Percentiles rank a stretch among this genome's conserved stretches.
Conservation (phyloP, 768 basidiomycete genomes). For the Pholiota microspora region DNA sequence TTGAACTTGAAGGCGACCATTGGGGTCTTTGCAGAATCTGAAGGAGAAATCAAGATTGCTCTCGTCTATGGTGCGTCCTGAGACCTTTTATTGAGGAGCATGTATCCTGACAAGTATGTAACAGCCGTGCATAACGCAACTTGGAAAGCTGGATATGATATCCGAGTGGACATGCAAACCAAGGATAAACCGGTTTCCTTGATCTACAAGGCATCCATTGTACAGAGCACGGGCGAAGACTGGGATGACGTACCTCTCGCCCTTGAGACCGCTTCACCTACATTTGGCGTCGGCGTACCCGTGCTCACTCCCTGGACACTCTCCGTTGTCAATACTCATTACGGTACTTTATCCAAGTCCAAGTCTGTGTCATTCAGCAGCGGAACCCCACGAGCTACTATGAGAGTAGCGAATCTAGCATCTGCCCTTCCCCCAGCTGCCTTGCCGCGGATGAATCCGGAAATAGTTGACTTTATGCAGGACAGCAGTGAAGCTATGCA, state of each 20-base stretch:
- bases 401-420: background rate
- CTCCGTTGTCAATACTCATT: slow-evolving; percentile 18
- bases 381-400: background rate
- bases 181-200: slow-evolving; percentile 36
- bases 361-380: background rate
- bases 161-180: slow-evolving; percentile 39
- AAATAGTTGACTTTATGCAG: background rate
- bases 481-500: slow-evolving; percentile 1
- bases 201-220: slow-evolving; percentile 39
- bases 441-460: background rate
- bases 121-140: slow-evolving; percentile 34
- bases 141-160: slow-evolving; percentile 41
- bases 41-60: slow-evolving; percentile 35
- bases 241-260: slow-evolving; percentile 41
- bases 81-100: background rate
- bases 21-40: slow-evolving; percentile 33
- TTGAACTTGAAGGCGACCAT: slow-evolving; percentile 30
- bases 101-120: background rate
- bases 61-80: slow-evolving; percentile 35
- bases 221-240: slow-evolving; percentile 43
- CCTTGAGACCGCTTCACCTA: slow-evolving; percentile 42
- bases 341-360: background rate
- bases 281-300: slow-evolving; percentile 37
- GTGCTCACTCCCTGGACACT: slow-evolving; percentile 36
- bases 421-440: background rate